phyloP scores from a whole-genome alignment of 768 basidiomycete species.

The Auricularia cornea region DNA sequence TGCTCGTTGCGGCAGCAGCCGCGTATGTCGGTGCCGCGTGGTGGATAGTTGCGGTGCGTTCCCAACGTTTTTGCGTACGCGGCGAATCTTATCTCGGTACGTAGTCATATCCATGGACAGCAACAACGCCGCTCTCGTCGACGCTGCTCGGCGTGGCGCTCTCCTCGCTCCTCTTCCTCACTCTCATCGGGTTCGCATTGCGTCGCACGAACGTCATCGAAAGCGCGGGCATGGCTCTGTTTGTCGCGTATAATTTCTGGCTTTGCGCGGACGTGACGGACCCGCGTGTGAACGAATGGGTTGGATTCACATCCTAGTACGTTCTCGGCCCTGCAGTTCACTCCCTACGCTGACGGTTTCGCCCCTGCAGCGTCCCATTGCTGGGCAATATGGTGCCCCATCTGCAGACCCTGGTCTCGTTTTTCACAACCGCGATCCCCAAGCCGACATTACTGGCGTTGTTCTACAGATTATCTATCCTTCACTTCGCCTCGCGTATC shows the following conservation, averaged over 20 bases:
- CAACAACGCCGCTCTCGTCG: slow-evolving; percentile 77
- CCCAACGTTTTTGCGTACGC: background rate
- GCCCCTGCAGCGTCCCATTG: slow-evolving; percentile 51
- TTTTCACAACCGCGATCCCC: slow-evolving; percentile 76
- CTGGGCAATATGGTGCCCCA: slow-evolving; percentile 75
- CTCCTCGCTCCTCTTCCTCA: slow-evolving; percentile 83
- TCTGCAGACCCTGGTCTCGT: slow-evolving; percentile 69
- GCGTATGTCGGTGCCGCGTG: slow-evolving; percentile 77
- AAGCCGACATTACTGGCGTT: slow-evolving; percentile 77
- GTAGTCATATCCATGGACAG: slow-evolving; percentile 75
- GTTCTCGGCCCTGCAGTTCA: slow-evolving; percentile 20
- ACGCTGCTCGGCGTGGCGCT: slow-evolving; percentile 83
- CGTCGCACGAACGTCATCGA: slow-evolving; percentile 90
- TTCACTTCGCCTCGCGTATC: slow-evolving; percentile 75
- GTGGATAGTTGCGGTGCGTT: slow-evolving; percentile 76
- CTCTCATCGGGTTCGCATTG: slow-evolving; percentile 82
- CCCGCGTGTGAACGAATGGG: slow-evolving; percentile 15
- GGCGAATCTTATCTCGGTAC: slow-evolving; percentile 3
- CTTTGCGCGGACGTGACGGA: slow-evolving; percentile 72
- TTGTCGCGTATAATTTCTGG: slow-evolving; percentile 89
- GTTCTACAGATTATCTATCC: slow-evolving; percentile 68
- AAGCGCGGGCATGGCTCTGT: slow-evolving; percentile 77
- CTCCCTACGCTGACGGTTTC: background rate
- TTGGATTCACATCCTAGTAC: slow-evolving; percentile 56
- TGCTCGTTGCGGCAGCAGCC: slow-evolving; percentile 67